Evolutionary conservation across 1,284 basidiomycete species (phyloP), one percentile per base, ranked within the genome.

Genomic region (Leccinum cinnamomeum): DNA sequence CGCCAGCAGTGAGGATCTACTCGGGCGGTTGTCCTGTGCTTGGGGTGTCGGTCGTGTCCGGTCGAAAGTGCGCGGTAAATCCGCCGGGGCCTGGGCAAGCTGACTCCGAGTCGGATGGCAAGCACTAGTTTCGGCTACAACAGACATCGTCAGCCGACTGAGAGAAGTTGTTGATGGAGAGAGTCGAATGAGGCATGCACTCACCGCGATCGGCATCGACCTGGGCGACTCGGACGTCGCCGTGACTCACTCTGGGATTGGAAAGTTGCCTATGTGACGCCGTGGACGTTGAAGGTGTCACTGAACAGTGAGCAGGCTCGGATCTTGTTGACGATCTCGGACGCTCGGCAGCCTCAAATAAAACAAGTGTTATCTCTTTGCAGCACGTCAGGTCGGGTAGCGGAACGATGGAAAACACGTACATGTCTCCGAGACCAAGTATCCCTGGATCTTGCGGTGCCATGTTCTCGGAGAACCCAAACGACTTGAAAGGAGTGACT

Each of bases 401-500:
- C 16, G 44, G n/a, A 53, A 57, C 1, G 41, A 59, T 2, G 16
- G 39, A 44, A 58, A 54, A 53, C 20, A 78, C 82, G 69, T 78
- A 94, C 82, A 97, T 88, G 72, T 98, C 97, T 50, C 87, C 87
- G 28, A 98, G 80, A 35, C 95, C 96, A 16, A 95, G 82, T 2
- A 92, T 90, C 1, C 95, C 95, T 25, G 89, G 87, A 57, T 84
- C 84, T 39, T 82, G 73, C 18, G 72, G 48, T 62, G 76, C 77
- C 66, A 75, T 72, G 61, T 71, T 72, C 65, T 72, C 72, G 39
- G 72, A 64, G 59, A 75, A 73, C 41, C 63, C 72, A 51, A 64
- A 69, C 10, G 75, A 64, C 39, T 71, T 67, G 64, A 73, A 65
- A 68, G 70, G 73, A 48, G 56, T 62, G 62, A 68, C 68, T 59